Evolutionary conservation across 1,284 basidiomycete species (phyloP), one percentile per base, ranked within the genome.

Genomic region (Ustilago sp.): DNA sequence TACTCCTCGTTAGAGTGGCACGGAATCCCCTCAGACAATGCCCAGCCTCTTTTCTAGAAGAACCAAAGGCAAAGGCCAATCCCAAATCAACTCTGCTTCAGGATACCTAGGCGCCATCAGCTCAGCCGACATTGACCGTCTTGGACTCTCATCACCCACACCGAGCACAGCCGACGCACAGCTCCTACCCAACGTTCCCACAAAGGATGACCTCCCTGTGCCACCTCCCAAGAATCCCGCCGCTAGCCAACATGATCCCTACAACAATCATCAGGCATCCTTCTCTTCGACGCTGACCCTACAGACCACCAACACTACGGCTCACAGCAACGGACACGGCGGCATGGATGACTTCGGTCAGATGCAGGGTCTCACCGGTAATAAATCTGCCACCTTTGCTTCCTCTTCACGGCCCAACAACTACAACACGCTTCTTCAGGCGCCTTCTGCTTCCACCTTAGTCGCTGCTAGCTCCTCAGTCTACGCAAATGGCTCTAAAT

Each of bases 21-120:
- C 17, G 31, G 63, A 54, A 35, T 53, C n/a, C n/a, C 47, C 31
- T 2, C 15, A 32, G 59, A 61, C 66, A 43, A 77, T 77, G 74
- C 74, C 74, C 23, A 61, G 59, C 51, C 63, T 77, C 59, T 77
- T 77, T 36, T 77, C 69, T 17, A 45, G 70, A 56, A 59, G 64
- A 38, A 36, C 67, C 12, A 71, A 71, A 51, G 28, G 35, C 43
- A 75, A 63, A 34, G 55, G 38, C 5, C 57, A 50, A 12, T 28
- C 45, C 6, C 41, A 47, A 2, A 51, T 66, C 43, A 23, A 23
- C 28, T 48, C 52, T 1, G 53, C 56, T 19, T 67, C 63, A n/a
- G 41, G n/a, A 7, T 70, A 57, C 34, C 47, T 45, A 5, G 68
- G 64, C 17, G 73, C 67, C 23, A 50, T 76, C 47, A 66, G 63